Evolutionary conservation across 169 alveolate species (phyloP).

Genomic region (Plasmodium relictum): DNA sequence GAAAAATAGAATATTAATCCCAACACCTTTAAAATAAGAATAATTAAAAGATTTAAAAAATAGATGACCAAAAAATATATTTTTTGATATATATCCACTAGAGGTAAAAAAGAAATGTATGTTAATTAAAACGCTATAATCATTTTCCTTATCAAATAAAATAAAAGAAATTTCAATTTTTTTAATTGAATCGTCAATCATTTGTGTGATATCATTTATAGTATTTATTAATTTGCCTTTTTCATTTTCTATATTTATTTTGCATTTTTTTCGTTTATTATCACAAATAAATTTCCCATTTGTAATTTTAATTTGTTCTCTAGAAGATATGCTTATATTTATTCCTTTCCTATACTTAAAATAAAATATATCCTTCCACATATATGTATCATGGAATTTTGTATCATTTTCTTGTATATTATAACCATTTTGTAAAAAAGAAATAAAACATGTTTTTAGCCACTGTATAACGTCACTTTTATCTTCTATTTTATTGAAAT

Average conservation of each 20-base stretch:
- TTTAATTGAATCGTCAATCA: constrained; percentile 47
- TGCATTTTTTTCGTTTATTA: constrained; percentile 15
- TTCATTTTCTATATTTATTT: constrained; percentile 32
- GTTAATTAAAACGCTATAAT: constrained; percentile 36
- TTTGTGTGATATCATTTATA: constrained; percentile 15
- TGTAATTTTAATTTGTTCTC: constrained; percentile 29
- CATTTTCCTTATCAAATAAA: constrained; percentile 37
- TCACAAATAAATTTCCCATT: constrained; percentile 33
- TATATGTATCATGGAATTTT: constrained; percentile 8
- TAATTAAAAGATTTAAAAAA: constrained; percentile 64
- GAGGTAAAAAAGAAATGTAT: constrained; percentile 42
- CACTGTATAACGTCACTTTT: constrained; percentile 42
- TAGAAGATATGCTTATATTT: constrained; percentile 19
- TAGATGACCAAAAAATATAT: constrained; percentile 63
- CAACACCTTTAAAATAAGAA: constrained; percentile 43
- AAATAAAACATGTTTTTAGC: constrained; percentile 30
- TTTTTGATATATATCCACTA: constrained; percentile 62
- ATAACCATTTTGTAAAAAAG: constrained; percentile 32
- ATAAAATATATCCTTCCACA: constrained; percentile 40
- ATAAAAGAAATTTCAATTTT: constrained; percentile 55
- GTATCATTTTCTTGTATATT: background rate
- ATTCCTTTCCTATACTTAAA: constrained; percentile 8
- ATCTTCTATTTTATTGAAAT: constrained; percentile 36
- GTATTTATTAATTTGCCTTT: background rate
- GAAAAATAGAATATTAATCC: constrained; percentile 31